Percentiles rank a stretch among this genome's conserved stretches.
These are phyloP conservation scores for Cutaneotrichosporon cavernicola DNA, from an alignment of 1,284 basidiomycete genomes.

Conservation along the genomic window DNA sequence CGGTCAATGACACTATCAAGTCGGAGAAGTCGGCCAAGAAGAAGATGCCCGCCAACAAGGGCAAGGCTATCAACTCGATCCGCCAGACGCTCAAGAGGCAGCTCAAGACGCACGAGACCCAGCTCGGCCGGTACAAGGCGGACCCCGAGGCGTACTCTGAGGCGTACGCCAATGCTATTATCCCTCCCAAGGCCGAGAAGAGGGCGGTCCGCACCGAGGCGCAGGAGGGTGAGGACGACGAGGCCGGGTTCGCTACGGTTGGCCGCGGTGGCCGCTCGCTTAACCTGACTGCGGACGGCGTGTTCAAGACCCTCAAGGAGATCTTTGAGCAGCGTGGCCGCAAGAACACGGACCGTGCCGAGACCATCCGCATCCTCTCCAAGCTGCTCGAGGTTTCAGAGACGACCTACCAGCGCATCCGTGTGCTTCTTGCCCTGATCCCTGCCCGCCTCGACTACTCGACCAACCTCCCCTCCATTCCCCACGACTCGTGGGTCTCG, in stretches of 20 bases:
- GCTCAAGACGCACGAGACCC: constrained; percentile 81
- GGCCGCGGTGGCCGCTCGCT: constrained; percentile 84
- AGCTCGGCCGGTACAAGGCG: constrained; percentile 76
- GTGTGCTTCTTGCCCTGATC: constrained; percentile 88
- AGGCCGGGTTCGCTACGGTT: constrained; percentile 77
- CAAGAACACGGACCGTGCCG: constrained; percentile 96
- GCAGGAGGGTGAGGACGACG: constrained; percentile 51
- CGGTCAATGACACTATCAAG: constrained; percentile 69
- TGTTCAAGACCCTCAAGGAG: constrained; percentile 88
- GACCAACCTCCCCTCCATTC: constrained; percentile 68
- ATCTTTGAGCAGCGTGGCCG: constrained; percentile 94
- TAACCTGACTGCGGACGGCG: constrained; percentile 79
- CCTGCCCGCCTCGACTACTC: constrained; percentile 93
- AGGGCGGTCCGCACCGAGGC: constrained; percentile 44
- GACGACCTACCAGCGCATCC: constrained; percentile 86
- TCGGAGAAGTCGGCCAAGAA: constrained; percentile 86
- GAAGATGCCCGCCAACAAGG: constrained; percentile 95
- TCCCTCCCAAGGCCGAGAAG: constrained; percentile 57
- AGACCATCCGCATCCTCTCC: constrained; percentile 89
- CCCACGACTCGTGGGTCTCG: constrained; percentile 83
- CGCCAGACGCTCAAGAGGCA: constrained; percentile 96
- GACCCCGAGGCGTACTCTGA: constrained; percentile 85
- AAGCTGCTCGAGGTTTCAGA: constrained; percentile 82
- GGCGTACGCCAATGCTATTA: constrained; percentile 64
- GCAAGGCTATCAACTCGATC: constrained; percentile 91